Base-by-base conservation (phyloP, 768 basidiomycete species). In the Cyathus striatus region DNA sequence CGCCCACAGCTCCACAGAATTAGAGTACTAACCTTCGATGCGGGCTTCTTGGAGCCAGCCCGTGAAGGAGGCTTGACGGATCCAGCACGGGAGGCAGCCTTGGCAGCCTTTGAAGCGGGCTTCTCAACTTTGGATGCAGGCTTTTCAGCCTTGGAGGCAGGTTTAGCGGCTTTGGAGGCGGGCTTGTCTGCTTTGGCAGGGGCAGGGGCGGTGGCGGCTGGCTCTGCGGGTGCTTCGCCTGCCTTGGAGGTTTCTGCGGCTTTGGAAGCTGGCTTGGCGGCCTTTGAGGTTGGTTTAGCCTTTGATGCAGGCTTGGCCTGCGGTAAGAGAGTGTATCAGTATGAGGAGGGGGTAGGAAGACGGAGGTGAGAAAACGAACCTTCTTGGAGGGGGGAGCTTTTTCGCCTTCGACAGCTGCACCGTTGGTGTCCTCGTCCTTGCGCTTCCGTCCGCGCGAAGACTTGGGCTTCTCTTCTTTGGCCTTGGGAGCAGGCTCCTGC, bases 401-500 rank as follows among this genome's bases (percentile, higher is more conserved):
- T 10, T 55, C 61, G 21, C 49, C 52, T 16, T 51, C 62, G 10
- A 52, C 56, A 24, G 62, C 63, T 26, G 64, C 70, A 23, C 68
- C 67, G 37, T 60, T 56, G 42, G 73, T 68, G 1, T 73, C 67
- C 7, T 56, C 54, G 33, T 63, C 66, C 55, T 73, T 75, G 52
- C 72, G 65, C 50, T 77, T 75, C 43, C 55, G 63, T 5, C 69
- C 65, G 20, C 66, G 61, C 20, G 64, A 23, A 35, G 65, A 55
- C 53, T 72, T 74, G 40, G 81, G 76, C 58, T 87, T 85, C 51
- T n/a, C n/a, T n/a, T n/a, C n/a, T n/a, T n/a, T n/a, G n/a, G 75
- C 79, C 37, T 75, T 75, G 49, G 66, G 68, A 44, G 70, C 61
- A 30, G 27, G 9, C n/a, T 30, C 27, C n/a, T 9, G 9, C n/a